Conservation (phyloP, 2,329 filamentous ascomycete genomes). For the Alternaria dauci region DNA sequence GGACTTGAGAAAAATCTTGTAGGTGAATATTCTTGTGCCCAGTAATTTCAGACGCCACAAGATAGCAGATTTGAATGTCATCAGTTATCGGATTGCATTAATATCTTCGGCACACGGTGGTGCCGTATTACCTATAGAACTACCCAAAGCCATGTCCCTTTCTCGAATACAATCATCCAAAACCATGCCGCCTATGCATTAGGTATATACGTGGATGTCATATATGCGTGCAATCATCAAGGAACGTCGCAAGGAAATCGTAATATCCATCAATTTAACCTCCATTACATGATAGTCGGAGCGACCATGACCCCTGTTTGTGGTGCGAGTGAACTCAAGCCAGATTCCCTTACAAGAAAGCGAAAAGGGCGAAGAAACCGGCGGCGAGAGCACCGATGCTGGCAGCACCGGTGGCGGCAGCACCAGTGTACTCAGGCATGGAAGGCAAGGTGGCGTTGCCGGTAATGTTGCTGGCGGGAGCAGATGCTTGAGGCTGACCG, state of each 20-base stretch:
- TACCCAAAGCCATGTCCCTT: background rate
- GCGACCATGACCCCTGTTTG: background rate
- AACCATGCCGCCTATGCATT: slow-evolving; percentile 9
- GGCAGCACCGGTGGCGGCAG: slow-evolving; percentile 32
- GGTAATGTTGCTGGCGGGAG: slow-evolving; percentile 19
- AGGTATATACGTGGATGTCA: slow-evolving; percentile 13
- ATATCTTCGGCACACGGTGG: background rate
- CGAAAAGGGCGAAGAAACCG: slow-evolving; percentile 40
- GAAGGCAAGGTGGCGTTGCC: slow-evolving; percentile 22
- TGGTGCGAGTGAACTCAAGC: background rate
- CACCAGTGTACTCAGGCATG: slow-evolving; percentile 41
- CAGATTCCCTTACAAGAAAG: slow-evolving; percentile 35
- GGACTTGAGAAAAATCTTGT: background rate
- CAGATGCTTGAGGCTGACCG: slow-evolving; percentile 30
- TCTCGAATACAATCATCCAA: background rate
- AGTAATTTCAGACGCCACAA: fast-evolving
- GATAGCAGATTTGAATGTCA: background rate
- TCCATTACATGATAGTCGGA: slow-evolving; percentile 10
- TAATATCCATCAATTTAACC: slow-evolving; percentile 10
- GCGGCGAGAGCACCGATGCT: slow-evolving; percentile 39
- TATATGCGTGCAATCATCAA: slow-evolving; percentile 15
- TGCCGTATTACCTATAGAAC: slow-evolving; percentile 1
- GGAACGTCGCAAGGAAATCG: slow-evolving; percentile 16
- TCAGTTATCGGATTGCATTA: background rate
- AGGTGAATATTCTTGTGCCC: background rate